phyloP scores from a whole-genome alignment of 371 early-diverging fungal genomes.

The Saksenaea vasiformis region DNA sequence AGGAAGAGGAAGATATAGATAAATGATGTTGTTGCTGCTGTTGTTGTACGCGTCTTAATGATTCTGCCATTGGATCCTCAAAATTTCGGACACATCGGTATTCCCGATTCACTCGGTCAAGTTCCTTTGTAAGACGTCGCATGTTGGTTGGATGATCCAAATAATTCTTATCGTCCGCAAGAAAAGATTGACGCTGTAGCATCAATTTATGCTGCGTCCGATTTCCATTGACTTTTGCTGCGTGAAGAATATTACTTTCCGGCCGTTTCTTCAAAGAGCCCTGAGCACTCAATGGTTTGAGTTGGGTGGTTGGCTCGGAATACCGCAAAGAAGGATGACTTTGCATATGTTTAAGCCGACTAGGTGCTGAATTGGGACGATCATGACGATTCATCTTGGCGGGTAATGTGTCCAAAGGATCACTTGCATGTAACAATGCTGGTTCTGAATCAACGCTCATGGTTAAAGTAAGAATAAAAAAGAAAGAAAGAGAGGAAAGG shows the following conservation, averaged over 20 bases:
- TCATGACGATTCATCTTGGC: neutral
- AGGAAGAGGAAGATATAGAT: neutral
- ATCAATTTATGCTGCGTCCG: slow-evolving; percentile 58
- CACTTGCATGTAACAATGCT: neutral
- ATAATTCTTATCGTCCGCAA: slow-evolving; percentile 55
- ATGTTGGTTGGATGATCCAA: slow-evolving; percentile 55
- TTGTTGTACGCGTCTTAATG: slow-evolving; percentile 33
- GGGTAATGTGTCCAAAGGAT: slow-evolving; percentile 9
- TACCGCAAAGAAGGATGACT: slow-evolving; percentile 27
- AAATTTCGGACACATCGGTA: slow-evolving; percentile 40
- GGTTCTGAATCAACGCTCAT: neutral
- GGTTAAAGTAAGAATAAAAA: neutral
- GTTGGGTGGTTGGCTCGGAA: slow-evolving; percentile 8
- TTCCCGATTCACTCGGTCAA: slow-evolving; percentile 57
- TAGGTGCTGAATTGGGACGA: neutral
- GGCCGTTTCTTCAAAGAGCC: neutral
- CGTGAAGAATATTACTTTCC: neutral
- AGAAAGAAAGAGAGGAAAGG: slow-evolving; percentile 11
- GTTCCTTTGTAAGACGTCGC: slow-evolving; percentile 49
- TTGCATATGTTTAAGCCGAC: slow-evolving; percentile 24
- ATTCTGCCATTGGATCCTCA: slow-evolving; percentile 43
- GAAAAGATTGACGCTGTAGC: slow-evolving; percentile 52
- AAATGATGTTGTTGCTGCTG: slow-evolving; percentile 10
- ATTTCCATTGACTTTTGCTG: slow-evolving; percentile 13
- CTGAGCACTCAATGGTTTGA: neutral